Conservation (phyloP, 2,329 filamentous ascomycete genomes). For the Diaporthe citriasiana region DNA sequence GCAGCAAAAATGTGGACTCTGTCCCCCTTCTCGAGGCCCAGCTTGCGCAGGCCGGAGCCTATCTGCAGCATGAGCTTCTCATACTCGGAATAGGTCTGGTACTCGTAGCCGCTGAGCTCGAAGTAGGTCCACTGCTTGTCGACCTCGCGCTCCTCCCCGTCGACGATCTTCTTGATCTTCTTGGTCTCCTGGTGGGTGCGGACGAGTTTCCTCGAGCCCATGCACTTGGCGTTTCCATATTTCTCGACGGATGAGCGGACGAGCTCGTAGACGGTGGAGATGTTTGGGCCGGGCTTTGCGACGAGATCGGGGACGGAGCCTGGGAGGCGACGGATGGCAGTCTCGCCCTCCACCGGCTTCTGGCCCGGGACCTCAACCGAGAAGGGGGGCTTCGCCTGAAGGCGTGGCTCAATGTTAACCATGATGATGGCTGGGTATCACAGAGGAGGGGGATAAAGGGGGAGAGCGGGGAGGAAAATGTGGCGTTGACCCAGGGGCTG, state of each 20-base stretch:
- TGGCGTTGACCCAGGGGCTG: background rate
- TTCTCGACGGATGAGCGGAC: constrained; percentile 76
- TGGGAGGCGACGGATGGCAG: constrained; percentile 78
- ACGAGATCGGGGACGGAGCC: constrained; percentile 73
- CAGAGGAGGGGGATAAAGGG: background rate
- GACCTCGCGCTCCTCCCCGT: constrained; percentile 82
- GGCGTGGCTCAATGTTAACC: constrained; percentile 51
- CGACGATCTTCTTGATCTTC: constrained; percentile 89
- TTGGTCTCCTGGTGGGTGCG: constrained; percentile 86
- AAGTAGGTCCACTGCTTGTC: constrained; percentile 92
- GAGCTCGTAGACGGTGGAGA: constrained; percentile 83
- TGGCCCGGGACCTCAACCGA: constrained; percentile 77
- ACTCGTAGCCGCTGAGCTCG: constrained; percentile 84
- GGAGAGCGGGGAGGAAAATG: background rate
- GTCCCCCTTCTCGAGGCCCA: constrained; percentile 78
- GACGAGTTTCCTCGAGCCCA: constrained; percentile 81
- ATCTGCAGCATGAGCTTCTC: constrained; percentile 77
- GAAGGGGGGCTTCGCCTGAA: constrained; percentile 74
- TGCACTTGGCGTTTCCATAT: constrained; percentile 74
- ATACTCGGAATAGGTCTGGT: constrained; percentile 83
- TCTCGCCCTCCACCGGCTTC: constrained; percentile 78
- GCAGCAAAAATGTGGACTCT: constrained; percentile 85
- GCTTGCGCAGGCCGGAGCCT: constrained; percentile 78
- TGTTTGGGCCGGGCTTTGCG: constrained; percentile 71
- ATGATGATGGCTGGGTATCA: constrained; percentile 40